Percentiles rank a stretch among this genome's conserved stretches.
phyloP scores from a whole-genome alignment of 305 asterid species.

The Fraxinus greggii region DNA sequence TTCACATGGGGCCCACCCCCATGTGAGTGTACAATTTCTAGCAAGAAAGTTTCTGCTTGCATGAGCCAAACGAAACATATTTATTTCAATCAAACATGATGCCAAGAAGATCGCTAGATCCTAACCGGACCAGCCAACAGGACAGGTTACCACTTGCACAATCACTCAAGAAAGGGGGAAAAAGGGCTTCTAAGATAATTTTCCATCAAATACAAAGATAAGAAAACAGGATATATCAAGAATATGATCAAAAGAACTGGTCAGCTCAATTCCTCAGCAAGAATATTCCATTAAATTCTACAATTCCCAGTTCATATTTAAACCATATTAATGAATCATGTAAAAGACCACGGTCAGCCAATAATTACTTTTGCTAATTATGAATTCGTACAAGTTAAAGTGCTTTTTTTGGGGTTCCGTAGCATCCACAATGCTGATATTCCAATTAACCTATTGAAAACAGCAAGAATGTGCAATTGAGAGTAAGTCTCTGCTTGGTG shows the following conservation, averaged over 20 bases:
- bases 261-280: not conserved
- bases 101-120: not conserved
- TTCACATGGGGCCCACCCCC: too few relatives aligned
- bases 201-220: not conserved
- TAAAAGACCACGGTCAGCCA: not conserved
- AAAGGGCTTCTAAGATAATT: not conserved
- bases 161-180: not conserved
- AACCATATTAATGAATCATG: not conserved
- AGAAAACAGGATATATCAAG: not conserved
- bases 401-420: not conserved
- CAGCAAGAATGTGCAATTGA: not conserved
- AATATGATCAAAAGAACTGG: not conserved
- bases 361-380: not conserved
- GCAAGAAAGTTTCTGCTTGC: too few relatives aligned
- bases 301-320: not conserved
- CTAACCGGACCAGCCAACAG: not conserved
- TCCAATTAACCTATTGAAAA: not conserved
- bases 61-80: not conserved
- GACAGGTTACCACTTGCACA: constrained; percentile 2
- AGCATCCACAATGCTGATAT: not conserved
- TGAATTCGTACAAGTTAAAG: not conserved
- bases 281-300: not conserved
- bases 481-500: too few relatives aligned
- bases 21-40: too few relatives aligned
- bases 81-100: not conserved